A percentile compares a stretch with the other conserved stretches of the same genome.
Conservation (phyloP, 495 filamentous ascomycete species). For the Penicillium tannophilum region DNA sequence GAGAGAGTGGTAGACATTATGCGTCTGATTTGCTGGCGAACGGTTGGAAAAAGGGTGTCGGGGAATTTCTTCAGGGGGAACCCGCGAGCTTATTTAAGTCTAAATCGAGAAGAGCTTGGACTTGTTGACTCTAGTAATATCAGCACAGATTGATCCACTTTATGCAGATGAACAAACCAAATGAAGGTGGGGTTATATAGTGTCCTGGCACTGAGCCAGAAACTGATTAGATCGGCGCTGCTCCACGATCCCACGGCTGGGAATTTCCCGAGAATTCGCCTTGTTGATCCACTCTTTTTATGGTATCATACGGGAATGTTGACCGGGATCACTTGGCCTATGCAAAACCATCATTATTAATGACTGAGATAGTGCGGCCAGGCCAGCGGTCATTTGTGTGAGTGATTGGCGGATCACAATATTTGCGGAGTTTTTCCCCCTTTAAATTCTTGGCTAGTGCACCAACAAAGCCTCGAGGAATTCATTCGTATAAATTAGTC, state of each 20-base stretch:
- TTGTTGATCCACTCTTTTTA: neutral
- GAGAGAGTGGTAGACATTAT: constrained; percentile 8
- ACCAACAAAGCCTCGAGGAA: no score
- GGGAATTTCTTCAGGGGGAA: constrained; percentile 7
- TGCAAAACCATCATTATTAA: no score
- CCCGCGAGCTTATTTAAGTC: neutral
- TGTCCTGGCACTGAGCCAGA: constrained; percentile 5
- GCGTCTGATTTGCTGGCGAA: neutral
- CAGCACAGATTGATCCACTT: constrained; percentile 5
- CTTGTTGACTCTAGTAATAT: constrained; percentile 1
- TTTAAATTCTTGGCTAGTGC: no score
- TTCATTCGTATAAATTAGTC: no score
- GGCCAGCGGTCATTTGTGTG: no score
- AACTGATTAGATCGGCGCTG: constrained; percentile 16
- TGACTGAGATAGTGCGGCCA: no score
- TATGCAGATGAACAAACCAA: neutral
- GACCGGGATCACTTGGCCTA: neutral
- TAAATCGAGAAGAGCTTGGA: neutral
- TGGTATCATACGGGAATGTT: neutral
- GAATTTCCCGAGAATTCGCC: constrained; percentile 22
- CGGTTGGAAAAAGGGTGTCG: neutral
- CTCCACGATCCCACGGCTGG: constrained; percentile 12
- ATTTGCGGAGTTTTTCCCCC: no score
- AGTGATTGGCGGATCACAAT: no score
- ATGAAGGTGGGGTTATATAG: constrained; percentile 8